These are phyloP conservation scores for Hirsutella thompsonii DNA, from an alignment of 2,329 filamentous ascomycete genomes.

Conservation along the genomic window DNA sequence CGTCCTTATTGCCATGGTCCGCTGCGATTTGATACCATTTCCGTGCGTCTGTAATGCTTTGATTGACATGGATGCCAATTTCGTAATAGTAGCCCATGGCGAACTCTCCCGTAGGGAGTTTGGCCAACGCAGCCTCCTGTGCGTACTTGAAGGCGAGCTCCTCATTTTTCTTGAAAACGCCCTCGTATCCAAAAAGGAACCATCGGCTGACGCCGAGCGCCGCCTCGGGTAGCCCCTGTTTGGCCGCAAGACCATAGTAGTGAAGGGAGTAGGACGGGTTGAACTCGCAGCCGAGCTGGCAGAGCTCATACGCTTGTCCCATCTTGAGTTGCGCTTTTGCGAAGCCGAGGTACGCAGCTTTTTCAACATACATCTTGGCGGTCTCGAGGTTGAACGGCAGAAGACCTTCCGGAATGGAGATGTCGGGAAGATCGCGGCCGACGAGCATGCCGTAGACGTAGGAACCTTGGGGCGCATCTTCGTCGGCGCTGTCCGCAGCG, in stretches of 20 bases:
- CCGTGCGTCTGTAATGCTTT: slow-evolving; percentile 68
- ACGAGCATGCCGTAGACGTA: slow-evolving; percentile 95
- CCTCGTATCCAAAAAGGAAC: slow-evolving; percentile 93
- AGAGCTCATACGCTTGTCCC: slow-evolving; percentile 90
- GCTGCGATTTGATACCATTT: slow-evolving; percentile 87
- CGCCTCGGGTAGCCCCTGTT: slow-evolving; percentile 85
- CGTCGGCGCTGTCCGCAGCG: slow-evolving; percentile 79
- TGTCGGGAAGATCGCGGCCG: slow-evolving; percentile 80
- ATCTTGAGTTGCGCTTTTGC: slow-evolving; percentile 95
- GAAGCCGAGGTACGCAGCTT: slow-evolving; percentile 90
- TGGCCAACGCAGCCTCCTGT: slow-evolving; percentile 67
- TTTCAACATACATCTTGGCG: slow-evolving; percentile 83
- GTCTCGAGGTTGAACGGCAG: slow-evolving; percentile 59
- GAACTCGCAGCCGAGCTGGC: slow-evolving; percentile 87
- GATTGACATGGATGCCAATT: slow-evolving; percentile 84
- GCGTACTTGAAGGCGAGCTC: slow-evolving; percentile 86
- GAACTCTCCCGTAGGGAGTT: slow-evolving; percentile 84
- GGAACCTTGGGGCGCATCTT: slow-evolving; percentile 92
- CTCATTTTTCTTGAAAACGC: slow-evolving; percentile 89
- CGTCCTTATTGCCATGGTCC: slow-evolving; percentile 85
- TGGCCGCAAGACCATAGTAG: slow-evolving; percentile 86
- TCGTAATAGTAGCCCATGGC: slow-evolving; percentile 96
- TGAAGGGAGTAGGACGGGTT: slow-evolving; percentile 85
- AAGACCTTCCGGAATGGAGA: slow-evolving; percentile 58
- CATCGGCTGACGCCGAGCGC: slow-evolving; percentile 96